Conservation (phyloP, 164 flowering plant genomes). For the Annona cherimola region DNA sequence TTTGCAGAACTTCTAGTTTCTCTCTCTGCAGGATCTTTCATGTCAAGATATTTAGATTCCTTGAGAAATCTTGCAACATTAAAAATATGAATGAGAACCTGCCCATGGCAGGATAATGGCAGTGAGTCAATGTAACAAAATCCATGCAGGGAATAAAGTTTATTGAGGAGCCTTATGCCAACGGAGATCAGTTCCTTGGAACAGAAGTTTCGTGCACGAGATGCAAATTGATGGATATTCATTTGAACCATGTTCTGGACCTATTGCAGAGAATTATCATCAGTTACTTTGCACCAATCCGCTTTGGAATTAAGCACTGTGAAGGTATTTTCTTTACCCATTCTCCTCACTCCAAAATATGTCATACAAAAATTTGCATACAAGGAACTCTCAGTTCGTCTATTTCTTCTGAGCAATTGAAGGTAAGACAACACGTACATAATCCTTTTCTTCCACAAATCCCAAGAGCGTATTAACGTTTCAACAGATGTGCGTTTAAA, state of each 20-base stretch:
- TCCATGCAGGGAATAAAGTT: slow-evolving; percentile 27
- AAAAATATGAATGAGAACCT: slow-evolving; percentile 20
- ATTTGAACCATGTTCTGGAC: slow-evolving; percentile 22
- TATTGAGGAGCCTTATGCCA: slow-evolving; percentile 36
- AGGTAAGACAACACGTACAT: slow-evolving; percentile 29
- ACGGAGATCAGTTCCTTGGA: slow-evolving; percentile 25
- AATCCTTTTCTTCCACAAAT: slow-evolving; percentile 35
- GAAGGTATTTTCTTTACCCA: slow-evolving; percentile 15
- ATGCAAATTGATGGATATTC: slow-evolving; percentile 29
- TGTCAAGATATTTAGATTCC: slow-evolving; percentile 16
- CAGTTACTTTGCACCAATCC: slow-evolving; percentile 38
- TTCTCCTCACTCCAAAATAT: slow-evolving; percentile 47
- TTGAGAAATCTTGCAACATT: slow-evolving; percentile 31
- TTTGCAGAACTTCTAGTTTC: slow-evolving; percentile 18
- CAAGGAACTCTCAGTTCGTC: slow-evolving; percentile 7
- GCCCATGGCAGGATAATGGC: slow-evolving; percentile 26
- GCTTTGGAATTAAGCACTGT: slow-evolving; percentile 33
- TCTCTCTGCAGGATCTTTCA: slow-evolving; percentile 4
- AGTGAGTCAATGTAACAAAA: slow-evolving; percentile 8
- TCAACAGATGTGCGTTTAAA: slow-evolving; percentile 28
- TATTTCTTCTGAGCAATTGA: slow-evolving; percentile 9
- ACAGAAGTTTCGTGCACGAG: slow-evolving; percentile 33
- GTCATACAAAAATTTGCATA: slow-evolving; percentile 42
- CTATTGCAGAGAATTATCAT: slow-evolving; percentile 10
- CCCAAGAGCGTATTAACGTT: slow-evolving; percentile 53